Conservation (phyloP, 805 yeast species). For the Suhomyces sp. region DNA sequence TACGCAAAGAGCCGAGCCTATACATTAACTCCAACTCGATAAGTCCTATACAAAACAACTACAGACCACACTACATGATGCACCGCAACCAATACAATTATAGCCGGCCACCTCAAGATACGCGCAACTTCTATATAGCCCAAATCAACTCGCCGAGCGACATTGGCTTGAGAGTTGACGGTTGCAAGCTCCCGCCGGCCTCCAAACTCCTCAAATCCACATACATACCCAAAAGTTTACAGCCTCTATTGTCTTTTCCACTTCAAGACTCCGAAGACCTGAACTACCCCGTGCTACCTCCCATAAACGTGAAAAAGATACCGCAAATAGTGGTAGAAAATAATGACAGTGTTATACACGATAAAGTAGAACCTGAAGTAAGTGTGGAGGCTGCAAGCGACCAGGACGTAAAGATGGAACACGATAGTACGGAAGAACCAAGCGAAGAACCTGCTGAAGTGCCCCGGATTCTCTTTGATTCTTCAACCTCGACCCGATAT, state of each 20-base stretch:
- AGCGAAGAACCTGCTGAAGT: constrained; percentile 13
- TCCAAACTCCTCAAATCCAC: constrained; percentile 4
- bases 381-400: constrained; percentile 6
- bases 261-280: constrained; percentile 2
- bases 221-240: constrained; percentile 13
- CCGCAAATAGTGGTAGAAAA: too few relatives aligned
- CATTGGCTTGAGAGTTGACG: not conserved
- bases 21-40: not conserved
- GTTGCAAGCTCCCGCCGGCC: constrained; percentile 3
- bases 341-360: not conserved
- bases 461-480: constrained; percentile 29
- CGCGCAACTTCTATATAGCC: not conserved
- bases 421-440: constrained; percentile 1
- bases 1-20: not conserved
- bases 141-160: constrained; percentile 1
- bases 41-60: not conserved
- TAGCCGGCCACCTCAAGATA: not conserved
- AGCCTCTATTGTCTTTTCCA: constrained; percentile 13
- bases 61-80: not conserved
- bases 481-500: constrained; percentile 33
- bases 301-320: not conserved
- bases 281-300: not conserved
- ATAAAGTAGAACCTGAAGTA: not conserved
- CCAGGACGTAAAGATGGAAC: constrained; percentile 2
- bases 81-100: not conserved